A percentile compares a stretch with the other conserved stretches of the same genome.
phyloP scores from a whole-genome alignment of 192 early-diverging fungal species.

The Ambispora gerdemannii region DNA sequence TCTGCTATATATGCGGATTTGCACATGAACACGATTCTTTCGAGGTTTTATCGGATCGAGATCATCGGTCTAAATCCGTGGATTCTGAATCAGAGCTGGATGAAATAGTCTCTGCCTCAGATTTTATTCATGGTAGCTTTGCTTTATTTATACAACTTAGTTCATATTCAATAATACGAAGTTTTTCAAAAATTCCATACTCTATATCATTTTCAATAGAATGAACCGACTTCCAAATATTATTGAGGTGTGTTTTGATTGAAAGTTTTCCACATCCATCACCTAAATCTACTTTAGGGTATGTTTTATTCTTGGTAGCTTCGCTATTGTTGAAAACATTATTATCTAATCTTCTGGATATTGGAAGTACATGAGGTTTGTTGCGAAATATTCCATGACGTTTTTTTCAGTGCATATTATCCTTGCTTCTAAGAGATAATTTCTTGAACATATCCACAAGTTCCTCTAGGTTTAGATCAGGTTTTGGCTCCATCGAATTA shows the following conservation, averaged over 20 bases:
- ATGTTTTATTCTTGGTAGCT: slow-evolving; percentile 16
- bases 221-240: too few species aligned
- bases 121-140: not conserved
- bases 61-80: not conserved
- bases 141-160: slow-evolving; percentile 1
- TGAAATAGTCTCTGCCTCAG: not conserved
- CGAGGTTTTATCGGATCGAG: not conserved
- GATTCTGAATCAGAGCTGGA: slow-evolving; percentile 2
- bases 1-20: not conserved
- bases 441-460: slow-evolving; percentile 22
- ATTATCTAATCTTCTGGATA: not conserved
- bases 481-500: too few species aligned
- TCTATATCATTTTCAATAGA: slow-evolving; percentile 19
- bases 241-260: slow-evolving; percentile 20
- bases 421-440: slow-evolving; percentile 16
- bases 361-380: slow-evolving; percentile 10
- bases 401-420: slow-evolving; percentile 8
- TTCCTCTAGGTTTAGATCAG: not conserved
- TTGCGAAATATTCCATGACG: too few species aligned
- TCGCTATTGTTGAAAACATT: not conserved
- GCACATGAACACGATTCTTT: not conserved
- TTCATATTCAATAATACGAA: slow-evolving; percentile 5
- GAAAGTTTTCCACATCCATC: slow-evolving; percentile 16
- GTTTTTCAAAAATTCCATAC: slow-evolving; percentile 16
- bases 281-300: slow-evolving; percentile 21